These are phyloP conservation scores for Rhizophagus prolifer DNA, from an alignment of 192 early-diverging fungal genomes.

Conservation along the genomic window DNA sequence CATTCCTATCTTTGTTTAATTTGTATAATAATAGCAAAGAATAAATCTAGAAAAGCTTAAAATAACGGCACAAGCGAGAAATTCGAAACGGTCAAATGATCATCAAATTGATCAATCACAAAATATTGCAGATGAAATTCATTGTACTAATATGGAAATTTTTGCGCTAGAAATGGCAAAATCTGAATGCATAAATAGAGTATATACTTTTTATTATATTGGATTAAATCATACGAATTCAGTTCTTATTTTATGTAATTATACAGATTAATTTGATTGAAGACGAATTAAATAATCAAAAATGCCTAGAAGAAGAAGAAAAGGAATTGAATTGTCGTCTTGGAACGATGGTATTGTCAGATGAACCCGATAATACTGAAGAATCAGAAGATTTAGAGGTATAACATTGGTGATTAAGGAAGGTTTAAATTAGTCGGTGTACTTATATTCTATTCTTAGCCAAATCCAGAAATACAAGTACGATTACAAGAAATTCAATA, in stretches of 20 bases:
- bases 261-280: conserved; percentile 10
- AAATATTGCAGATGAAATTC: conserved; percentile 19
- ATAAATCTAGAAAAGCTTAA: conserved; percentile 18
- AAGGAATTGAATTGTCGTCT: neutral
- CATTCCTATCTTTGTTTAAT: neutral
- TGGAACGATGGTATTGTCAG: neutral
- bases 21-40: conserved; percentile 14
- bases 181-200: neutral
- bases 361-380: neutral
- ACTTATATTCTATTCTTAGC: neutral
- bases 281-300: conserved; percentile 9
- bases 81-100: neutral
- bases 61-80: neutral
- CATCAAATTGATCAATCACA: neutral
- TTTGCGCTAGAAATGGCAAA: conserved; percentile 21
- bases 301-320: neutral
- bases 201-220: neutral
- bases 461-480: neutral
- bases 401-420: neutral
- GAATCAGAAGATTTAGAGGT: conserved; percentile 1
- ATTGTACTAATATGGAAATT: conserved; percentile 18
- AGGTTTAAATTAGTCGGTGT: neutral
- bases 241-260: neutral
- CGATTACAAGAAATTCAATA: neutral
- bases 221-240: neutral